Base-by-base conservation (phyloP, 108 stramenopile species). In the Fragilaria crotonensis region DNA sequence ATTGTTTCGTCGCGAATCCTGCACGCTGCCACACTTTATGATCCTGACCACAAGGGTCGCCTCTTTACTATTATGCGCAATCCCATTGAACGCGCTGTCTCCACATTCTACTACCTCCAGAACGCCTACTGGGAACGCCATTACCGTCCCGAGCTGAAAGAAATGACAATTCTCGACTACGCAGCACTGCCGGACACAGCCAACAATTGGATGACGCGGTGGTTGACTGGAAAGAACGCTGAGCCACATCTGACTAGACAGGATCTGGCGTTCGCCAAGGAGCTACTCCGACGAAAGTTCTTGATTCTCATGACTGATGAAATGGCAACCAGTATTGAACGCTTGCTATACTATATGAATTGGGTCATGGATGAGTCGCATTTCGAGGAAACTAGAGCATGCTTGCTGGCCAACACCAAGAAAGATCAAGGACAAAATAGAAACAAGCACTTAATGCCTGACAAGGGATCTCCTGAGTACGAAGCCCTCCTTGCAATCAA, bases 221-320 rank as follows among this genome's bases (percentile, higher is more conserved):
- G 64, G 44, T 50, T 80, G 36, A 61, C 67, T 25, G 60, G 64
- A 36, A 66, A 72, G 4, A 60, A 22, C 57, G 68, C 23, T 14
- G 45, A 63, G 29, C 63, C 11, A 22, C 44, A 25, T 19, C 45
- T 79, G 18, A 69, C 66, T 23, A 52, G 48, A 5, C 52, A 76
- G 17, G 74, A 80, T 46, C 55, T 73, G 52, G 75, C 56, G 17
- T 54, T 73, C 19, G 75, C 75, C 25, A 76, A 74, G 49, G 63
- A 75, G 44, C 29, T 76, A 22, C 28, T 80, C 0, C 30, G 63
- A 44, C 60, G 45, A 14, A 73, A 73, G 30, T 64, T 75, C 25
- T 50, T 80, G 22, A 52, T 80, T 11, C 61, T 71, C 1, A 49
- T 80, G 32, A 68, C 75, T 3, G 25, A 25, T 30, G 54, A 69